Percentiles rank a stretch among this genome's conserved stretches.
Evolutionary conservation across 1,284 basidiomycete species (phyloP).

Genomic region (Leccinum angustisporum): DNA sequence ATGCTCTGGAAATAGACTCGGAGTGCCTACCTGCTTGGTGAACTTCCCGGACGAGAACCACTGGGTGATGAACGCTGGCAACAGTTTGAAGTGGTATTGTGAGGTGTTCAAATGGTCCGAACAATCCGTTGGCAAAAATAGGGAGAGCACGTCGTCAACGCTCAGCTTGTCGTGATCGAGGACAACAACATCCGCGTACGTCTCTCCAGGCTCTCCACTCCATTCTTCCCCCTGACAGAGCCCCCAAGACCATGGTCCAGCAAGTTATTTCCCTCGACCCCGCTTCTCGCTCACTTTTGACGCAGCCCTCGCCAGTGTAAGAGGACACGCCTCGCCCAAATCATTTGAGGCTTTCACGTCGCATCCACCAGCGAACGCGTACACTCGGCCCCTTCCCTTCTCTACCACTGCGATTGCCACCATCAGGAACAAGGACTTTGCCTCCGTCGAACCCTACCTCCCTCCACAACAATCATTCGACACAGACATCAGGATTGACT

Average conservation of each 20-base stretch:
- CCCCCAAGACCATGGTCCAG: no score
- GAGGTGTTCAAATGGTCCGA: constrained; percentile 90
- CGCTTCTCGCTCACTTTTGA: no score
- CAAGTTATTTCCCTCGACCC: no score
- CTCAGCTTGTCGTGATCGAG: no score
- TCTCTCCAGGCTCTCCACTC: no score
- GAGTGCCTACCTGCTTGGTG: constrained; percentile 72
- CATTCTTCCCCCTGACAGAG: no score
- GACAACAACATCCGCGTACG: no score
- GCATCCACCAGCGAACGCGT: constrained; percentile 75
- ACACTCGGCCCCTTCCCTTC: constrained; percentile 40
- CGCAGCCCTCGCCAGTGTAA: constrained; percentile 50
- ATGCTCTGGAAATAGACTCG: constrained; percentile 47
- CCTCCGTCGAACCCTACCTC: constrained; percentile 73
- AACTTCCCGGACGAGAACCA: constrained; percentile 95
- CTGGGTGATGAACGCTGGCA: constrained; percentile 80
- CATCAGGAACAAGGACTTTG: constrained; percentile 56
- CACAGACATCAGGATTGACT: constrained; percentile 57
- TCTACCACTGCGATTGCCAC: constrained; percentile 27
- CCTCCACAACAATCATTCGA: constrained; percentile 45
- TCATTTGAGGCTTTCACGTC: constrained; percentile 91
- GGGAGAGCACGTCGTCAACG: no score
- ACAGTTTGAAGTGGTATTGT: constrained; percentile 82
- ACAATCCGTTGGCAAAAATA: constrained; percentile 55
- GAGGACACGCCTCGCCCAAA: constrained; percentile 84